Evolutionary conservation across 2,329 filamentous ascomycete species (phyloP), one percentile per base, ranked within the genome.

Genomic region (Xylariaceae sp.): DNA sequence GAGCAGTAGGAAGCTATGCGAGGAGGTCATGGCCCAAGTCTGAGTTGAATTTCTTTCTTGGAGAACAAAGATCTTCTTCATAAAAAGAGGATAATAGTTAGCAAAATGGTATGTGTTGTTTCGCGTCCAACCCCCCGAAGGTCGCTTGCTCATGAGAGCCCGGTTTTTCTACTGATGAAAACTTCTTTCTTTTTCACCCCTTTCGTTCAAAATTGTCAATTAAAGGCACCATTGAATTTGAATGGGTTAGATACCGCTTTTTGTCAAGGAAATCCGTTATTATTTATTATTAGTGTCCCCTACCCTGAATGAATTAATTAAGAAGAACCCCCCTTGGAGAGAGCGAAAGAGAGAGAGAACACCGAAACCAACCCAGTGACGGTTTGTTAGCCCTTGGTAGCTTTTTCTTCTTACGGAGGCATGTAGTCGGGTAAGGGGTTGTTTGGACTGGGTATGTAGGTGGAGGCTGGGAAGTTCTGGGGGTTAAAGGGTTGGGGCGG

Each of bases 1-100:
- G 57, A 69, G 72, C 44, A 77, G 74, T 63, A 72, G 72, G 64
- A 67, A 66, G 17, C 72, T 73, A 59, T 71, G 77, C 39, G 74
- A 78, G 58, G 67, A 69, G 49, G 67, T 68, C 34, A 58, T 63
- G 23, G 41, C 50, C 34, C 53, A 55, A 35, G 56, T 23, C 41
- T 50, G 13, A 58, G 39, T 35, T 8, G 39, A 30, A 5, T 41
- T 41, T 39, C 10, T 41, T 41, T 41, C 37, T 41, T 41, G 37
- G 37, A 41, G 15, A 49, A 39, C 17, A 17, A 48, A 47, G 17
- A 18, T 18, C 17, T 41, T 41, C 23, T 30, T 30, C 23, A 30
- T 30, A 30, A 30, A 30, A 30, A 30, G 23, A 30, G 23, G 23
- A 30, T 30, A 30, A 30, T 30, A 30, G 23, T 30, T 30, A 30